Base-by-base conservation (phyloP, 371 early-diverging fungal genomes). In the Mortierella sp. region DNA sequence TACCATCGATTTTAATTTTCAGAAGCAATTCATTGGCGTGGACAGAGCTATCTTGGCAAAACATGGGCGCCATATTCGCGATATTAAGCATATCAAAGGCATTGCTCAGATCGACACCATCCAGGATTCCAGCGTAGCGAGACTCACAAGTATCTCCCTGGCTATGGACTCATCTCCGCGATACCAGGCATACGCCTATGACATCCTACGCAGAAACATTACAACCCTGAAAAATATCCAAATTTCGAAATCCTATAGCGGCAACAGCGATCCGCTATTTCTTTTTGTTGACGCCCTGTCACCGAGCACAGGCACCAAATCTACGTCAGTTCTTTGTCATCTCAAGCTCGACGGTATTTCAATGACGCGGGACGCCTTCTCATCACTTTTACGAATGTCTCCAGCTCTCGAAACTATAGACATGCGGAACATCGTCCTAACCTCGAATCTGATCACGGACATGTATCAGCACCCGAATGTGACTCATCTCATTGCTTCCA, bases 51-150 rank as follows among this genome's bases (percentile, higher is more conserved):
- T 57, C 28, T 5, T 57, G 26, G 9, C 22, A 22, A 66, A 57
- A 31, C 43, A 72, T 66, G 72, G 67, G 19, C 66, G 62, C 29
- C 72, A 62, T 17, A 49, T 66, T 42, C 56, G 57, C 17, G 57
- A 5, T 0, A 15, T 72, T 10, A 15, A 62, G 43, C 61, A 66
- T 37, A 42, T 72, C 43, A 26, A 1, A 13, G 17, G n/a, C n/a
- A n/a, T 3, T 5, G 2, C 0, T 17, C 22, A 47, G n/a, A 5
- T 22, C n/a, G 47, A 47, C 47, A n/a, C n/a, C n/a, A 47, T 17
- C 3, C 47, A n/a, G n/a, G 8, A 47, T n/a, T n/a, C 47, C 5
- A 6, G n/a, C 8, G n/a, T 47, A 4, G 7, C n/a, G 7, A 47
- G 47, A 3, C n/a, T 47, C n/a, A 47, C 47, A 47, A n/a, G 8